These are phyloP conservation scores for Clarireedia monteithiana DNA, from an alignment of 2,329 filamentous ascomycete genomes.

Conservation along the genomic window DNA sequence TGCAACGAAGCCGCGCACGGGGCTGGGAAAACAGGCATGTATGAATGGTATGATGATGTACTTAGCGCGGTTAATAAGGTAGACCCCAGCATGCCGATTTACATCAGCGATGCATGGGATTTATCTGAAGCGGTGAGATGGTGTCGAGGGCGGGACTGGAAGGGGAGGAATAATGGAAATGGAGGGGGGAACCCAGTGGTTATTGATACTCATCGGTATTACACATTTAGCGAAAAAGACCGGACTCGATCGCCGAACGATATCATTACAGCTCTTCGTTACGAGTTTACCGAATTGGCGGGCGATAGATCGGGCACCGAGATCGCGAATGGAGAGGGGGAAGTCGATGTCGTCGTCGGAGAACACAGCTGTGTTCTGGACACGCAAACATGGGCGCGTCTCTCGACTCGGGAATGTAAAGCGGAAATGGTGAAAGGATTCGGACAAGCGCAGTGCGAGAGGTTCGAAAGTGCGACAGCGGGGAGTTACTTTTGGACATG, in stretches of 20 bases:
- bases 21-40: conserved; percentile 35
- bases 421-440: conserved; percentile 38
- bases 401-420: conserved; percentile 23
- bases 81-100: conserved; percentile 43
- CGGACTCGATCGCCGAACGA: conserved; percentile 42
- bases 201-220: conserved; percentile 53
- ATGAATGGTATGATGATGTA: conserved; percentile 47
- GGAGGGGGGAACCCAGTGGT: conserved; percentile 37
- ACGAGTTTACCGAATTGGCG: conserved; percentile 36
- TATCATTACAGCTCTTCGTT: conserved; percentile 38
- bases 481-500: conserved; percentile 54
- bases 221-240: conserved; percentile 46
- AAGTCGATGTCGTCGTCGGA: conserved; percentile 44
- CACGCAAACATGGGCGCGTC: conserved; percentile 41
- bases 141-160: conserved; percentile 33
- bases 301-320: conserved; percentile 29
- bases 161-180: not conserved
- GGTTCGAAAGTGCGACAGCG: conserved; percentile 38
- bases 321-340: conserved; percentile 35
- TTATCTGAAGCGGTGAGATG: conserved; percentile 39
- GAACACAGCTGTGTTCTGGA: conserved; percentile 51
- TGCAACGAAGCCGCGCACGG: not conserved
- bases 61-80: conserved; percentile 39
- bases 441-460: conserved; percentile 39
- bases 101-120: conserved; percentile 53